Percentiles rank a stretch among this genome's conserved stretches.
Evolutionary conservation across 805 yeast species (phyloP).

Genomic region (Kodamaea leandrae): DNA sequence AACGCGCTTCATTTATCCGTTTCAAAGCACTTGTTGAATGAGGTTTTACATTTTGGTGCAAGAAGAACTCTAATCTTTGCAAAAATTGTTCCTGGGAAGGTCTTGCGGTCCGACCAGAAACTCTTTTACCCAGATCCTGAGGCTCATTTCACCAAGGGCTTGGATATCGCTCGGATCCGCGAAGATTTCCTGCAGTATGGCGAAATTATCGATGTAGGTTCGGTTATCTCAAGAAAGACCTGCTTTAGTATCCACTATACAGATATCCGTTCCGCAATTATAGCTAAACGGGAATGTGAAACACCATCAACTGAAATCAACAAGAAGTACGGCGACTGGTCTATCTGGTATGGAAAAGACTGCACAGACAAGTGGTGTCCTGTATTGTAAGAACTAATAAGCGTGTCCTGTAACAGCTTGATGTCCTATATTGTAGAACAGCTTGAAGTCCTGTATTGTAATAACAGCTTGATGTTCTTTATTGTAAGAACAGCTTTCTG

Average conservation of each 20-base stretch:
- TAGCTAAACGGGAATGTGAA: conserved; percentile 45
- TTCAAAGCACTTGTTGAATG: conserved; percentile 24
- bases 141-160: conserved; percentile 37
- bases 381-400: conserved; percentile 10
- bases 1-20: conserved; percentile 21
- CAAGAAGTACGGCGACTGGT: conserved; percentile 57
- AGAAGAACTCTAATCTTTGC: conserved; percentile 52
- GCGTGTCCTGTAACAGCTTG: too few relatives aligned
- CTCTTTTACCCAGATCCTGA: conserved; percentile 44
- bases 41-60: conserved; percentile 45
- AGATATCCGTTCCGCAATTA: conserved; percentile 58
- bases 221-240: conserved; percentile 64
- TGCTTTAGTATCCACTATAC: conserved; percentile 60
- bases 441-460: too few relatives aligned
- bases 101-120: conserved; percentile 20
- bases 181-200: conserved; percentile 59
- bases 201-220: conserved; percentile 55
- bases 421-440: too few relatives aligned
- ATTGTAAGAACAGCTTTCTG: too few relatives aligned
- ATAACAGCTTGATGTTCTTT: too few relatives aligned
- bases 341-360: conserved; percentile 64
- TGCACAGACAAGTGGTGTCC: conserved; percentile 57
- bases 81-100: conserved; percentile 23
- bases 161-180: conserved; percentile 44
- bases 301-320: conserved; percentile 32